Evolutionary conservation across 73 alveolate species (phyloP), one percentile per base, ranked within the genome.

Genomic region (Paramecium biaurelia): DNA sequence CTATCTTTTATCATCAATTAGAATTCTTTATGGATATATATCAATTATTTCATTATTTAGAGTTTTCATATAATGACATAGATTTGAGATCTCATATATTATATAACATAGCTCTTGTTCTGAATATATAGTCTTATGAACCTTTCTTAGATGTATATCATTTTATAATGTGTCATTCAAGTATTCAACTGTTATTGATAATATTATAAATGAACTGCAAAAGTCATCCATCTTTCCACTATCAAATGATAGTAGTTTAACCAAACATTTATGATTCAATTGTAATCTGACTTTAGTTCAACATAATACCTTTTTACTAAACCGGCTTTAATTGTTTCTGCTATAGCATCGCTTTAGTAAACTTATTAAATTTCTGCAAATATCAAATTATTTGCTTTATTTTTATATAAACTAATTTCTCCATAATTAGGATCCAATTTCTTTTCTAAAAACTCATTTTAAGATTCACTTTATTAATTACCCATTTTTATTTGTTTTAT

Each of bases 351-450:
- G 6, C 12, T 30, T 12, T 49, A 63, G 26, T 14, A 63, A 10
- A 34, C 86, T 35, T 72, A 35, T 37, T 72, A 35, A 15, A 72
- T 72, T 15, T 72, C 38, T 34, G 63, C 21, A 1, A 35, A 5
- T 14, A 35, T 35, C 8, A n/a, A 7, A 10, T 35, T 72, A 7
- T 34, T 72, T 2, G 30, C 18, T 37, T 72, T 72, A 37, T 72
- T 72, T 35, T 28, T 34, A 72, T 72, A 72, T 72, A 72, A 9
- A 34, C 11, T 37, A 12, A 72, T 38, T 34, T 72, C 86, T 35
- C 86, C 86, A 37, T 72, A 72, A 72, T 72, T 72, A 15, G 56
- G 86, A 72, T 72, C 86, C 0, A 72, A 38, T 72, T 32, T 72
- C 18, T 42, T 72, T n/a, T 72, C 63, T n/a, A 72, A 26, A 72